phyloP scores from a whole-genome alignment of 2,329 filamentous ascomycete species.

The Ophiostoma pallidulum region DNA sequence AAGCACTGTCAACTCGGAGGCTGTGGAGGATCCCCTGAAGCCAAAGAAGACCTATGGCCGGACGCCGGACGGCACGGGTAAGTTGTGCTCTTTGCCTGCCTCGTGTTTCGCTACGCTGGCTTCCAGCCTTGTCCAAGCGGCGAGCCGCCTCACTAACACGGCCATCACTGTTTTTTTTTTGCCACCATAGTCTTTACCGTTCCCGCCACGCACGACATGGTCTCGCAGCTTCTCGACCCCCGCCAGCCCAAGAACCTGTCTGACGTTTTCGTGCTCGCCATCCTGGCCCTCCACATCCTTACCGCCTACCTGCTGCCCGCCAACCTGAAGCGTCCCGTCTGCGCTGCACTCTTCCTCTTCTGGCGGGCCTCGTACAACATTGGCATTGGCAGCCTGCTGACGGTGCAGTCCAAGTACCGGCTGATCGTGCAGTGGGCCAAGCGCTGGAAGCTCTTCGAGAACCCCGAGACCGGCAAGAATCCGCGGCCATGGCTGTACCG shows the following conservation, averaged over 20 bases:
- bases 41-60: conserved; percentile 76
- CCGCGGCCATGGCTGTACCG: conserved; percentile 74
- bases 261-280: conserved; percentile 68
- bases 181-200: conserved; percentile 75
- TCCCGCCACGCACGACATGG: conserved; percentile 96
- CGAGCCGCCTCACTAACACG: conserved; percentile 10
- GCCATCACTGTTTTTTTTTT: conserved; percentile 4
- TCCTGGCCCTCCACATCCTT: conserved; percentile 66
- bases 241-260: conserved; percentile 92
- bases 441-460: conserved; percentile 76
- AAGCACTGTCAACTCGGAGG: not conserved
- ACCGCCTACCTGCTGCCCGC: conserved; percentile 64
- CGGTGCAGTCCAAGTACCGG: conserved; percentile 81
- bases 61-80: conserved; percentile 84
- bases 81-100: conserved; percentile 26
- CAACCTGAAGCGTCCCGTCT: conserved; percentile 61
- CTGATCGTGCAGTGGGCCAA: conserved; percentile 80
- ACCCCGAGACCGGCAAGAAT: conserved; percentile 71
- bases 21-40: conserved; percentile 18
- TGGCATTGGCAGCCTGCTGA: conserved; percentile 83
- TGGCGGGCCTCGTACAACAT: conserved; percentile 91
- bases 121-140: not conserved
- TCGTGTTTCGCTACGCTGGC: not conserved
- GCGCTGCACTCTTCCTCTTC: conserved; percentile 77
- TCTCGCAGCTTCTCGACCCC: conserved; percentile 90